Conservation (phyloP, 2,329 filamentous ascomycete species). For the Aureobasidium sp. region DNA sequence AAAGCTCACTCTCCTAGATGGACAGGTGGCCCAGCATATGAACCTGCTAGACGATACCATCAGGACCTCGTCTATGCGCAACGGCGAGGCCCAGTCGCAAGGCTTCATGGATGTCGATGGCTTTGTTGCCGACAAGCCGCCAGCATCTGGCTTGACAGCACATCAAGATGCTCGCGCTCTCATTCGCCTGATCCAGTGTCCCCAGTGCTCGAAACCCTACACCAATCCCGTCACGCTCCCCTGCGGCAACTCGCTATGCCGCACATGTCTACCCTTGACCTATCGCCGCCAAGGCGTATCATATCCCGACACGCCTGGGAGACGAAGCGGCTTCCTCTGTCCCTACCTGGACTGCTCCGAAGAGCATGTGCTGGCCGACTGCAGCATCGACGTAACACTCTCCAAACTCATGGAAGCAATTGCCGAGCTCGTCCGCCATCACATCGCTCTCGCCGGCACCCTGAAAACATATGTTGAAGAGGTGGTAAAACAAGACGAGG, state of each 20-base stretch:
- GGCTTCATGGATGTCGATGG: slow-evolving; percentile 40
- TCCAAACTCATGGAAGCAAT: slow-evolving; percentile 62
- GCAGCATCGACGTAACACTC: slow-evolving; percentile 67
- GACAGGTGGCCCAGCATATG: slow-evolving; percentile 3
- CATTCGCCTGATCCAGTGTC: slow-evolving; percentile 71
- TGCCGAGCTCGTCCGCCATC: slow-evolving; percentile 44
- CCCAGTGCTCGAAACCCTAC: slow-evolving; percentile 62
- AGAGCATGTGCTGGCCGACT: slow-evolving; percentile 72
- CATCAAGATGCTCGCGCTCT: slow-evolving; percentile 54
- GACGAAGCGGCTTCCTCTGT: slow-evolving; percentile 66
- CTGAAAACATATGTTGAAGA: slow-evolving; percentile 32
- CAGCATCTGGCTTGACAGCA: slow-evolving; percentile 38
- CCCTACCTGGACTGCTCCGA: slow-evolving; percentile 58
- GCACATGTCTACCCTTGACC: slow-evolving; percentile 61
- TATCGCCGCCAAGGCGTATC: slow-evolving; percentile 63
- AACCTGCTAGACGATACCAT: slow-evolving; percentile 9
- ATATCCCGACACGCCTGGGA: slow-evolving; percentile 63
- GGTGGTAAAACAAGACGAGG: slow-evolving; percentile 31
- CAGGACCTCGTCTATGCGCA: not conserved
- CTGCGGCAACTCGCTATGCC: slow-evolving; percentile 74
- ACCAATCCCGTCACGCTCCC: slow-evolving; percentile 66
- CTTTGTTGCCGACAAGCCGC: slow-evolving; percentile 27
- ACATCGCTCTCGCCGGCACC: slow-evolving; percentile 26
- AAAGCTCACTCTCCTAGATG: not conserved
- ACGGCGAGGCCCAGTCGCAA: slow-evolving; percentile 17